A percentile compares a stretch with the other conserved stretches of the same genome.
phyloP scores from a whole-genome alignment of 2,329 filamentous ascomycete species.

The Pseudogymnoascus sp. region DNA sequence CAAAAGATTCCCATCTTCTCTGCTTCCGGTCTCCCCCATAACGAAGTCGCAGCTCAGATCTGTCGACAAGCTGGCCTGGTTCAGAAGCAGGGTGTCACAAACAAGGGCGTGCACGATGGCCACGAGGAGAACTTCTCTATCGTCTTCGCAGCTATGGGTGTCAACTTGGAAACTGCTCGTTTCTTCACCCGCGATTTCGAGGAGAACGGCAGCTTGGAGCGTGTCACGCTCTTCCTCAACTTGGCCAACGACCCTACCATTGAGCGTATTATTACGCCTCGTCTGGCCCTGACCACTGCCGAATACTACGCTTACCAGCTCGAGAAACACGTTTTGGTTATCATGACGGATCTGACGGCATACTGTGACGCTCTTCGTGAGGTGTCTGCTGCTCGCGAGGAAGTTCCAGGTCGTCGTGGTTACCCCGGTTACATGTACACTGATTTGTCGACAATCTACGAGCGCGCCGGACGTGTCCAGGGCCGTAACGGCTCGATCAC shows the following conservation, averaged over 20 bases:
- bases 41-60: conserved; percentile 98
- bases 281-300: conserved; percentile 93
- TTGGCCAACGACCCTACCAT: conserved; percentile 98
- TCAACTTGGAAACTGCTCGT: conserved; percentile 95
- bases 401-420: conserved; percentile 97
- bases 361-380: conserved; percentile 99
- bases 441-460: conserved; percentile 99
- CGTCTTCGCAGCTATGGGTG: conserved; percentile 99
- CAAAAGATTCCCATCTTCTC: conserved; percentile 99
- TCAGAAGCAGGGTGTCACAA: conserved; percentile 62
- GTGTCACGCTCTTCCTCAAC: conserved; percentile 95
- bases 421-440: conserved; percentile 99
- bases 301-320: conserved; percentile 99
- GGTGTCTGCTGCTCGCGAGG: conserved; percentile 93
- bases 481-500: conserved; percentile 98
- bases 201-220: conserved; percentile 97
- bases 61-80: conserved; percentile 94
- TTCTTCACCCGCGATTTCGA: conserved; percentile 99
- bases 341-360: conserved; percentile 92
- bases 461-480: conserved; percentile 93
- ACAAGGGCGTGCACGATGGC: conserved; percentile 90
- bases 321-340: conserved; percentile 98
- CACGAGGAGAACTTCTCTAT: conserved; percentile 99
- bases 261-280: conserved; percentile 98
- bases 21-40: conserved; percentile 93